Base-by-base conservation (phyloP, 1,139 yeast species). In the Yamadazyma blattariae region DNA sequence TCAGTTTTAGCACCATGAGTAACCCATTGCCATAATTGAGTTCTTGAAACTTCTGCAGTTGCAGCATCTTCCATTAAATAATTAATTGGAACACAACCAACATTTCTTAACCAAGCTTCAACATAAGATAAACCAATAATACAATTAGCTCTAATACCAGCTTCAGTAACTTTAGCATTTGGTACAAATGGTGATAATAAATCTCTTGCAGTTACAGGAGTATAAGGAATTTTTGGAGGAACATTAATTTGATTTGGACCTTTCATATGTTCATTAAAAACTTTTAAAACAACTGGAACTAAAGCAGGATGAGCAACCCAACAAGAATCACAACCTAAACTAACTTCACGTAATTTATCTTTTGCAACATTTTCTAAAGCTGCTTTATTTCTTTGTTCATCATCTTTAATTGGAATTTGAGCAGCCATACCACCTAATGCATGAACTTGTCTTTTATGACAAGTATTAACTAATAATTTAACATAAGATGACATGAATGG, bases 391-490 rank as follows among this genome's bases (percentile, higher is more conserved):
- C 82, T 79, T 39, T 65, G 74, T 31, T 73, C 71, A 51, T 82
- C 88, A 43, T 73, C 69, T 66, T 82, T 82, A 62, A 82, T 79
- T 40, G 90, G 90, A 50, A 82, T 82, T 62, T 81, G 87, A 19
- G 90, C 90, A 47, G 89, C 89, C 90, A 82, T 82, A 45, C 90
- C 90, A 45, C 90, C 90, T 77, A 82, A 79, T 32, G 88, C 92
- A 57, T 79, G 86, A 26, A 82, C 88, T 47, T 81, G 83, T 54
- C 89, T 76, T 59, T 73, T 71, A 65, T 82, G 90, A 58, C 87
- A 79, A 34, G 85, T 79, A 61, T 79, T 67, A 49, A 82, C 82
- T 51, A 82, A 70, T 37, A 79, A 69, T 48, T 77, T 74, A 40
- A 82, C 88, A 51, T 82, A 82, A 13, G 84, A 67, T 31, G 79